Conservation (phyloP, 768 basidiomycete species). For the Panellus pusillus region DNA sequence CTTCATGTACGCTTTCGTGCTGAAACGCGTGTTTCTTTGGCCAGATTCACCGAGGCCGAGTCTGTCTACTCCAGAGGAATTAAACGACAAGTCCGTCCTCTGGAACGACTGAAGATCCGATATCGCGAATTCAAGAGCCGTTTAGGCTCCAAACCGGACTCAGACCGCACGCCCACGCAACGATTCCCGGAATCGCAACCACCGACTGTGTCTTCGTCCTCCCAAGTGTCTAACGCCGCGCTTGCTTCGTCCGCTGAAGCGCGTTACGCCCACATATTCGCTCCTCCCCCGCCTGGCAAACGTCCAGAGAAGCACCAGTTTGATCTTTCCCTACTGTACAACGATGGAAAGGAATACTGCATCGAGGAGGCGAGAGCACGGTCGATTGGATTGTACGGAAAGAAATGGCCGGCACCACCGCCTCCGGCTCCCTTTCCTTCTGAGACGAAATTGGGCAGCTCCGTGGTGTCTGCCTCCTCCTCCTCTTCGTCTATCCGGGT, state of each 20-base stretch:
- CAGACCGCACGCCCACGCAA: slow-evolving; percentile 24
- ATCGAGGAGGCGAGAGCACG: slow-evolving; percentile 81
- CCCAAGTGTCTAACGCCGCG: slow-evolving; percentile 29
- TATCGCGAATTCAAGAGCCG: slow-evolving; percentile 79
- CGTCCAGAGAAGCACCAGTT: slow-evolving; percentile 73
- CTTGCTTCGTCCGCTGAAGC: slow-evolving; percentile 43
- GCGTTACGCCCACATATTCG: slow-evolving; percentile 72
- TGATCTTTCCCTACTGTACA: slow-evolving; percentile 68
- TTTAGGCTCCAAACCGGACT: slow-evolving; percentile 38
- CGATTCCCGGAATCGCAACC: slow-evolving; percentile 32
- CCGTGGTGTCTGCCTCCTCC: slow-evolving; percentile 27
- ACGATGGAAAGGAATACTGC: slow-evolving; percentile 83
- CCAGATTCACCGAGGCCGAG: slow-evolving; percentile 65
- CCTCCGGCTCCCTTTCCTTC: slow-evolving; percentile 39
- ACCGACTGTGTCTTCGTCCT: slow-evolving; percentile 29
- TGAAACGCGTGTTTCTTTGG: slow-evolving; percentile 38
- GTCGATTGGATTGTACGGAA: slow-evolving; percentile 79
- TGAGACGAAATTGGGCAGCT: slow-evolving; percentile 13
- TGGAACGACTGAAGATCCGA: slow-evolving; percentile 79
- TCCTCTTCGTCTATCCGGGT: slow-evolving; percentile 43
- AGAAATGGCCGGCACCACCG: slow-evolving; percentile 76
- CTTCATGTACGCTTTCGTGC: neutral
- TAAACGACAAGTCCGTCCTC: slow-evolving; percentile 74
- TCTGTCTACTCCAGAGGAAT: slow-evolving; percentile 82
- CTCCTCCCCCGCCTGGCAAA: slow-evolving; percentile 65